Evolutionary conservation across 768 basidiomycete genomes (phyloP).

Genomic region (Pleurotus salmoneostramineus): DNA sequence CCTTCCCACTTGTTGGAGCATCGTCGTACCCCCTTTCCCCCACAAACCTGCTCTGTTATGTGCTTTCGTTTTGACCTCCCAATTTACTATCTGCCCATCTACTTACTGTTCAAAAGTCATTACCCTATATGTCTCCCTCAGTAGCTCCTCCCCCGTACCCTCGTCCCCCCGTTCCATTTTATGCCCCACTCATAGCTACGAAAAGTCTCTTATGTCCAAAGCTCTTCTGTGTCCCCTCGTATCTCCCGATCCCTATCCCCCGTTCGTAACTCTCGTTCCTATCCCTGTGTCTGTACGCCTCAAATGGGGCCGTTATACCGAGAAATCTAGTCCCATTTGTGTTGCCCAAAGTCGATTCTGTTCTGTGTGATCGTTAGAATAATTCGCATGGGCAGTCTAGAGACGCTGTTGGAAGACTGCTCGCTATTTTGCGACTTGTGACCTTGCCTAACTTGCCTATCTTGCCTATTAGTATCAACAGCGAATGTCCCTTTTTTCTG

Average conservation of each 20-base stretch:
- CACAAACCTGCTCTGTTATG: neutral
- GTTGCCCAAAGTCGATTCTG: no score
- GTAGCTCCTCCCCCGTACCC: neutral
- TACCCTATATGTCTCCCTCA: neutral
- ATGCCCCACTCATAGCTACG: constrained; percentile 6
- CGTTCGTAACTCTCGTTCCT: neutral
- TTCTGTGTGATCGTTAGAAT: no score
- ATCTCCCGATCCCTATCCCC: no score
- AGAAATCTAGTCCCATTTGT: no score
- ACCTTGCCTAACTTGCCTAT: no score
- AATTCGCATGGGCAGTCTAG: no score
- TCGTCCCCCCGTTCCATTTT: neutral
- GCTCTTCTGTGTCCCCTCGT: neutral
- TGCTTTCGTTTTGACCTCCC: neutral
- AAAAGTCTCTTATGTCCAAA: neutral
- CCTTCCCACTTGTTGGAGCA: constrained; percentile 11
- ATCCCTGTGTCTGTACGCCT: no score
- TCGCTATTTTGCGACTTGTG: no score
- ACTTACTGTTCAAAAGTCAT: neutral
- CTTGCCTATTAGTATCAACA: no score
- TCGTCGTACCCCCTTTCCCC: constrained; percentile 12
- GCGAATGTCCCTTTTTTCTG: no score
- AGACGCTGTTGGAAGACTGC: no score
- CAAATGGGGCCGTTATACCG: no score
- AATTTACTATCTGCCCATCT: neutral